Evolutionary conservation across 1,284 basidiomycete species (phyloP).

Genomic region (Ceratobasidium sp.): DNA sequence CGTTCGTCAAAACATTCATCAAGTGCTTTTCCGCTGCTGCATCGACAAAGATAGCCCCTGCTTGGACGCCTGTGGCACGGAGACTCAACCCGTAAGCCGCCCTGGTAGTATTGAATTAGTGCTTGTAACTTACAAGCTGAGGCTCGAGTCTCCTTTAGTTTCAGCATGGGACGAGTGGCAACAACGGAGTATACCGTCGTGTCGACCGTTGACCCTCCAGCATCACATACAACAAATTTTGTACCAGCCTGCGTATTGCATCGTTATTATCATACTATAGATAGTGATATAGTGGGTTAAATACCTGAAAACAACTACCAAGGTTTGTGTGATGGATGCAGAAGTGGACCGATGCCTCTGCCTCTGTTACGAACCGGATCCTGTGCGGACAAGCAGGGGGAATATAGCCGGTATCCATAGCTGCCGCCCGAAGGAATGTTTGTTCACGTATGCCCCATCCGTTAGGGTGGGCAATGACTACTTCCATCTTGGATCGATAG

Average conservation of each 20-base stretch:
- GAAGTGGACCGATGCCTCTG: constrained; percentile 46
- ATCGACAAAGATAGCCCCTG: constrained; percentile 42
- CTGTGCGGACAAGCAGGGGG: constrained; percentile 1
- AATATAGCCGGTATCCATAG: constrained; percentile 35
- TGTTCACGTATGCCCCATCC: constrained; percentile 44
- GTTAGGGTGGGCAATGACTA: constrained; percentile 43
- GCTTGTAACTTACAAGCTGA: constrained; percentile 19
- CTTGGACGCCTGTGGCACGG: constrained; percentile 38
- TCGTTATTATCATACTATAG: background rate
- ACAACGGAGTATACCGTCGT: constrained; percentile 43
- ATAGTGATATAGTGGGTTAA: background rate
- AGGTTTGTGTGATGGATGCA: constrained; percentile 43
- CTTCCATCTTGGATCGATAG: constrained; percentile 24
- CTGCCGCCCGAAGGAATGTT: constrained; percentile 35
- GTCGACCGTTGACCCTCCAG: constrained; percentile 45
- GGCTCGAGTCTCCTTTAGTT: constrained; percentile 37
- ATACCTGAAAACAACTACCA: constrained; percentile 25
- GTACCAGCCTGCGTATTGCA: constrained; percentile 12
- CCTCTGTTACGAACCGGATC: constrained; percentile 44
- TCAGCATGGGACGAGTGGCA: constrained; percentile 15
- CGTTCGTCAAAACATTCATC: background rate
- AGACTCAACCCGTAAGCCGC: background rate
- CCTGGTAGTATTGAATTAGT: background rate
- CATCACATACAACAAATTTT: constrained; percentile 44
- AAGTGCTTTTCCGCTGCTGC: constrained; percentile 17